Base-by-base conservation (phyloP, 192 early-diverging fungal genomes). In the Podochytrium sp. region DNA sequence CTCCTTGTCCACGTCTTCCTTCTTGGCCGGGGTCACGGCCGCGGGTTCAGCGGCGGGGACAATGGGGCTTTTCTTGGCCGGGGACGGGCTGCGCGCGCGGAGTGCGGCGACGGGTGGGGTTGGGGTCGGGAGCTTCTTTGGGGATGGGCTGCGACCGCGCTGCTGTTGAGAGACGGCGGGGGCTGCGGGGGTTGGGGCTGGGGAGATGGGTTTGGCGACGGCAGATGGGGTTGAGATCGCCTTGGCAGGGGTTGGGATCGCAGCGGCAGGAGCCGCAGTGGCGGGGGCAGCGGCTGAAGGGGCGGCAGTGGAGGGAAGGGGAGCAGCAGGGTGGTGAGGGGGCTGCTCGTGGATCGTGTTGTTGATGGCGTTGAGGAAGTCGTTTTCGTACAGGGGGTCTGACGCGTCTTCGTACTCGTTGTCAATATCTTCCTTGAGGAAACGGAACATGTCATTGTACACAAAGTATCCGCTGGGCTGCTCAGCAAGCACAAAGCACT, bases 391-490 rank as follows among this genome's bases (percentile, higher is more conserved):
- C 56, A 61, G 41, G n/a, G 64, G 75, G 34, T 74, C 74, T n/a
- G 63, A 69, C 4, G 71, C 14, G 23, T 75, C 74, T 40, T 82
- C 83, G 39, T 89, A 79, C 53, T 87, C 90, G 38, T 89, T 90
- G 58, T 87, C 85, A 61, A 78, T 78, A 66, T 96, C 95, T n/a
- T 98, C 95, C 77, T 92, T 93, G 76, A 98, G 81, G 84, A 92
- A 96, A 65, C 96, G 91, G 86, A 98, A 92, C 65, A 98, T 95
- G 77, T 96, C 94, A 74, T 95, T 95, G 81, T 91, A 80, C 30
- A 98, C 94, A 76, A 93, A 96, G 82, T 94, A 98, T n/a, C 94
- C 94, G 52, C 85, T 86, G 23, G 91, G 91, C 78, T 95, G 95
- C 78, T 91, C 85, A 49, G 92, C 96, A 56, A 98, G 81, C 69